Base-by-base conservation (phyloP, 2,329 filamentous ascomycete species). In the Verticillium dahliae region DNA sequence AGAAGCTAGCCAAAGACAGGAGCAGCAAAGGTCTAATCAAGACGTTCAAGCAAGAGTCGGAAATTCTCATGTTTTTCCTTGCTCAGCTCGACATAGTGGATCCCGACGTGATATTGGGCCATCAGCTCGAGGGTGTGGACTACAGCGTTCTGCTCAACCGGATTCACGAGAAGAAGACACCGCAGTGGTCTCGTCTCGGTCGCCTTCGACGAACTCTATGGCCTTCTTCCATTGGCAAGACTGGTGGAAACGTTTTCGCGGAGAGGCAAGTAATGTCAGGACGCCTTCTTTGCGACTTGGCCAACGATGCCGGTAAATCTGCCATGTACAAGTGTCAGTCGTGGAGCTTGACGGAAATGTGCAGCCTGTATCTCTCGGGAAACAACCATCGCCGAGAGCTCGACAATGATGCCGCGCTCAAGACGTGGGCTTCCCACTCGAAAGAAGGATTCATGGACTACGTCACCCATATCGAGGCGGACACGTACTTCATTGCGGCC, bases 341-440 rank as follows among this genome's bases (percentile, higher is more conserved):
- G 3, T 99, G 95, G 95, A 97, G 90, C 74, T 81, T 99, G 74
- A 96, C 94, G 1, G 95, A 99, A 75, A 99, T 99, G 93, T 96
- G 92, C 73, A 91, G 89, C 65, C 83, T 98, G 15, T 96, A 97
- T 67, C 87, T 99, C 5, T 83, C 87, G 37, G 85, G 85, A 33
- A 85, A 86, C 61, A 89, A 89, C 70, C 81, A 81, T 52, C 89
- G 95, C 52, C 86, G 89, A 61, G 95, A 99, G 41, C 78, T 99
- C 37, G 94, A 99, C 72, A 94, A 90, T 67, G 95, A 98, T 67
- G 86, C 81, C 59, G 92, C 92, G 3, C 79, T 99, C 62, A 93
- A 90, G 73, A 90, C 90, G 22, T 97, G 92, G 92, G 91, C 91
- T 2, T 85, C 85, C 5, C 90, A 75, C 60, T 76, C 90, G 45